These are phyloP conservation scores for Ceratobasidium sp. DNA, from an alignment of 1,284 basidiomycete genomes.

Conservation along the genomic window DNA sequence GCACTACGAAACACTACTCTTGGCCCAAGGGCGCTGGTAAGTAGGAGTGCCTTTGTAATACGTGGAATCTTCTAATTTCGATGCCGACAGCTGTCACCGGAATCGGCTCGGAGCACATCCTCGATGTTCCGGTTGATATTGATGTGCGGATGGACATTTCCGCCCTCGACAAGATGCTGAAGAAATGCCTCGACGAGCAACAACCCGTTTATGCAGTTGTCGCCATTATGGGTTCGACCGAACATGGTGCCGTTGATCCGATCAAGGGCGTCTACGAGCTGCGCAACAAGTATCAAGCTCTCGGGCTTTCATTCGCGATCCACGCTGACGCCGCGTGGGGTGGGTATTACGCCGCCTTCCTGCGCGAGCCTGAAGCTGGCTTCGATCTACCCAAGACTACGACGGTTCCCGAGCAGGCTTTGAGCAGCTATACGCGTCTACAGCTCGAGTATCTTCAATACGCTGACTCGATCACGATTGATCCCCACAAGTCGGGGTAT, in stretches of 20 bases:
- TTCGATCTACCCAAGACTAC: neutral
- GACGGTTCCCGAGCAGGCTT: constrained; percentile 45
- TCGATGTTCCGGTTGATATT: constrained; percentile 51
- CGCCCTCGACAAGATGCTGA: constrained; percentile 47
- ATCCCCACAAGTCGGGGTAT: constrained; percentile 58
- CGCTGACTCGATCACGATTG: constrained; percentile 55
- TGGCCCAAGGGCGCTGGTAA: constrained; percentile 58
- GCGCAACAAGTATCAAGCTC: constrained; percentile 48
- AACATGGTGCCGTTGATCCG: constrained; percentile 57
- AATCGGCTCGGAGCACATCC: constrained; percentile 53
- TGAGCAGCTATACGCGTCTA: constrained; percentile 44
- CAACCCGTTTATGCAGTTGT: constrained; percentile 55
- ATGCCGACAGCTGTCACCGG: constrained; percentile 53
- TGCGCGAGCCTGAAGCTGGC: constrained; percentile 7
- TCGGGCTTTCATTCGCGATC: constrained; percentile 53
- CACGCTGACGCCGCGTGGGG: constrained; percentile 59
- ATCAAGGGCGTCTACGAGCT: constrained; percentile 52
- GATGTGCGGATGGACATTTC: constrained; percentile 52
- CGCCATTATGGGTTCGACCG: constrained; percentile 56
- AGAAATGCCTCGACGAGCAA: constrained; percentile 47
- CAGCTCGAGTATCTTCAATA: constrained; percentile 45
- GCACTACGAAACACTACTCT: constrained; percentile 55
- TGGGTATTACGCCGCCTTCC: constrained; percentile 51
- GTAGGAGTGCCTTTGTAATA: neutral
- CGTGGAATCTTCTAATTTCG: neutral